Conservation (phyloP, 148 eudicot species). For the Cornus controversa region DNA sequence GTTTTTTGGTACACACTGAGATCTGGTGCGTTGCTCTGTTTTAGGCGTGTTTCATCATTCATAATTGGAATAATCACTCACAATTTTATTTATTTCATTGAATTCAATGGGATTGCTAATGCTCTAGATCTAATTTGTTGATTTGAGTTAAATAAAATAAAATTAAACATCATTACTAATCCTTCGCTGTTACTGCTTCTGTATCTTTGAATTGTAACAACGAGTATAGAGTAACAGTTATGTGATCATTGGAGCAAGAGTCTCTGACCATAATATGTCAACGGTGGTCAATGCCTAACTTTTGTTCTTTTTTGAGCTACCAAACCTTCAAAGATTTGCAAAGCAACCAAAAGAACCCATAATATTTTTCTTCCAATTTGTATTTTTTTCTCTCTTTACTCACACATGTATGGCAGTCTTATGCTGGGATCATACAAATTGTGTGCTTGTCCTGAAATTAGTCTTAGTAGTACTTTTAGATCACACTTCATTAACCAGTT, state of each 20-base stretch:
- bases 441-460: neutral
- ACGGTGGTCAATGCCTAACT: neutral
- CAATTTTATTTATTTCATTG: neutral
- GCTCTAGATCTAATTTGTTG: neutral
- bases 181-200: neutral
- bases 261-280: neutral
- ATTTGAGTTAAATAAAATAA: neutral
- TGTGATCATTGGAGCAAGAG: neutral
- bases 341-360: too few relatives aligned
- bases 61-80: neutral
- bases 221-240: too few relatives aligned
- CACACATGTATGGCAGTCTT: neutral
- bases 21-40: neutral
- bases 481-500: neutral
- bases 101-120: neutral
- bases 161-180: too few relatives aligned
- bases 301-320: neutral
- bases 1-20: neutral
- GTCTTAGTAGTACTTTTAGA: neutral
- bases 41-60: neutral
- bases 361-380: too few relatives aligned
- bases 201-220: neutral
- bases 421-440: neutral
- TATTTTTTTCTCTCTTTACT: too few relatives aligned
- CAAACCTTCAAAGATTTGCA: neutral